These are phyloP conservation scores for Podospora pseudoanserina DNA, from an alignment of 495 filamentous ascomycete genomes.

Conservation along the genomic window DNA sequence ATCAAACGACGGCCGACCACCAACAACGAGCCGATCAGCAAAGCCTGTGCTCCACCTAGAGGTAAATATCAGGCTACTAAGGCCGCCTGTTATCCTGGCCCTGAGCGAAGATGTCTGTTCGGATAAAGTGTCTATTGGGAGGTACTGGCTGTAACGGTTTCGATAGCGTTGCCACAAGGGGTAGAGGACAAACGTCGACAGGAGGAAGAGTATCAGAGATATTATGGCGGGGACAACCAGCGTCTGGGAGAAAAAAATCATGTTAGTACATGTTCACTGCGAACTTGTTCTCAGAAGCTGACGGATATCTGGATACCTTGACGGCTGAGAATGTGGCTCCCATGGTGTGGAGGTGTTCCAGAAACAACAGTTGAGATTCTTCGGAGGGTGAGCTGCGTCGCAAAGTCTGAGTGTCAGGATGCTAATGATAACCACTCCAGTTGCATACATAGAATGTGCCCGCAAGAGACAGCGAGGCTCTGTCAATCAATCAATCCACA, in stretches of 20 bases:
- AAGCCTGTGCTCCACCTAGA: slow-evolving; percentile 50
- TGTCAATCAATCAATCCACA: background rate
- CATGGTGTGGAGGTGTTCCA: slow-evolving; percentile 24
- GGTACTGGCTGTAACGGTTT: slow-evolving; percentile 67
- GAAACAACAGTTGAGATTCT: background rate
- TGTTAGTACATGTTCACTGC: background rate
- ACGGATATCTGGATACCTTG: slow-evolving; percentile 37
- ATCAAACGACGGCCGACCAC: slow-evolving; percentile 41
- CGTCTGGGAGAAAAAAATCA: slow-evolving; percentile 49
- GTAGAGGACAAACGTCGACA: slow-evolving; percentile 64
- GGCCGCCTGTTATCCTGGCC: slow-evolving; percentile 53
- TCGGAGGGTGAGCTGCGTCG: background rate
- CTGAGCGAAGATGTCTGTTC: slow-evolving; percentile 59
- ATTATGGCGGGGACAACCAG: slow-evolving; percentile 74
- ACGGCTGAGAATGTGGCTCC: slow-evolving; percentile 40
- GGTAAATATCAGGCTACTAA: slow-evolving; percentile 55
- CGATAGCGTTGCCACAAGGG: slow-evolving; percentile 75
- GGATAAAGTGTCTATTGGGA: slow-evolving; percentile 63
- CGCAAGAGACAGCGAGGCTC: background rate
- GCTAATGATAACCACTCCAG: background rate
- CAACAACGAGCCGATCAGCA: slow-evolving; percentile 34
- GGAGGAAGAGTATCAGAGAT: slow-evolving; percentile 69
- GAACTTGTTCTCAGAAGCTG: no score
- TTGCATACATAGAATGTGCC: background rate
- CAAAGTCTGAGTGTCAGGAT: background rate